Evolutionary conservation across 331 rosid species (phyloP), one percentile per base, ranked within the genome.

Genomic region (Quercus phellos): DNA sequence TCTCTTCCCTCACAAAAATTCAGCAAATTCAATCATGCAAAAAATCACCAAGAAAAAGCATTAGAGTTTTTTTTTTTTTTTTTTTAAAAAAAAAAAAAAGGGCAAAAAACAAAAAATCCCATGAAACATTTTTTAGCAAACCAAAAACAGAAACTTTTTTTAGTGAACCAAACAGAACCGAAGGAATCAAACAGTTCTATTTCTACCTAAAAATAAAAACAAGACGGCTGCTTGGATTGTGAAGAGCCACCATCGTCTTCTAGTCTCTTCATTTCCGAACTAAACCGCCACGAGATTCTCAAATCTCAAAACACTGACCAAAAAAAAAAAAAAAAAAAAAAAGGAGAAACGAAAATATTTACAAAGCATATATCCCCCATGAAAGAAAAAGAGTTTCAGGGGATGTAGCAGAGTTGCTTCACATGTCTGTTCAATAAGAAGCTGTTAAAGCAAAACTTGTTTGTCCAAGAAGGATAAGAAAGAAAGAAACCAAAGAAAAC

Each of bases 181-280:
- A 56, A 79, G 12, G 64, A 56, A 56, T 22, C 64, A 56, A 75
- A 54, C 72, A 78, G 80, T 75, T 83, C 77, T 26, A 71, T 14
- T 38, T 2, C 43, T 38, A 8, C 43, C 11, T 38, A 38, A 38
- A 81, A 32, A 77, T 30, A 70, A 27, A 6, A n/a, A 74, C 73
- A 72, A 72, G 83, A 77, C 43, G 92, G 93, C 6, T 90, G 87
- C 72, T 90, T 90, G 68, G 87, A 83, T 84, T 87, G 90, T 77
- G 91, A 80, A 56, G 78, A 51, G 61, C 85, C 88, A 68, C 86
- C 78, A 78, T 90, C 93, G 55, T 92, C 97, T 80, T 88, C 82
- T 22, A 81, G 78, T 80, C 96, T 86, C 90, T 90, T 90, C 97
- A 92, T 92, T 71, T 43, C 86, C 85, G 79, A 51, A 54, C 46